Conservation (phyloP, 352 stramenopile genomes). For the Phytopythium litorale region DNA sequence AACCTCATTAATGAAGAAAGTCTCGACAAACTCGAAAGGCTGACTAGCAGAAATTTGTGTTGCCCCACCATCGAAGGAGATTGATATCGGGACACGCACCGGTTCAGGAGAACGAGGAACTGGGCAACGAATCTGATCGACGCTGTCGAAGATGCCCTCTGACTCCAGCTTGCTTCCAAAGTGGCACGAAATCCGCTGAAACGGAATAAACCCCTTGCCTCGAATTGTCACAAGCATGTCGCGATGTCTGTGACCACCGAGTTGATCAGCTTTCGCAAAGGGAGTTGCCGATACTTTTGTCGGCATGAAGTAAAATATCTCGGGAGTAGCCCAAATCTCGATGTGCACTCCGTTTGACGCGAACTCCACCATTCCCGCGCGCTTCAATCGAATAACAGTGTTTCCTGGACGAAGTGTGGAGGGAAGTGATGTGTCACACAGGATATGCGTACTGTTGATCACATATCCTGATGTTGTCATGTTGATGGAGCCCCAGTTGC, state of each 20-base stretch:
- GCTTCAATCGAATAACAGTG: constrained; percentile 15
- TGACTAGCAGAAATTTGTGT: constrained; percentile 25
- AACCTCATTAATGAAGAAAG: constrained; percentile 27
- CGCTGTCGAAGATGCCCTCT: constrained; percentile 28
- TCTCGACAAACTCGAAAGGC: constrained; percentile 33
- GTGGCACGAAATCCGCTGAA: constrained; percentile 28
- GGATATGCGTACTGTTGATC: constrained; percentile 14
- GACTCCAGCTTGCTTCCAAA: constrained; percentile 24
- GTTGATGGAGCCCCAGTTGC: constrained; percentile 24
- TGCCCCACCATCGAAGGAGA: constrained; percentile 72
- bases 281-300: constrained; percentile 9
- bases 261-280: neutral
- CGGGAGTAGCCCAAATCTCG: constrained; percentile 18
- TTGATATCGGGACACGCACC: constrained; percentile 18
- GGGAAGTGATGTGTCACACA: constrained; percentile 13
- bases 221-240: constrained; percentile 12
- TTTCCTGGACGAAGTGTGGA: constrained; percentile 9
- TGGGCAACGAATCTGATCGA: constrained; percentile 31
- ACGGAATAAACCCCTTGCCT: constrained; percentile 46
- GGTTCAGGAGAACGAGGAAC: constrained; percentile 27
- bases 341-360: constrained; percentile 24
- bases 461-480: constrained; percentile 21
- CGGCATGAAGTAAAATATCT: constrained; percentile 29
- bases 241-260: neutral
- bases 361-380: constrained; percentile 14